Evolutionary conservation across 768 basidiomycete species (phyloP).

Genomic region (Podaxis sp.): DNA sequence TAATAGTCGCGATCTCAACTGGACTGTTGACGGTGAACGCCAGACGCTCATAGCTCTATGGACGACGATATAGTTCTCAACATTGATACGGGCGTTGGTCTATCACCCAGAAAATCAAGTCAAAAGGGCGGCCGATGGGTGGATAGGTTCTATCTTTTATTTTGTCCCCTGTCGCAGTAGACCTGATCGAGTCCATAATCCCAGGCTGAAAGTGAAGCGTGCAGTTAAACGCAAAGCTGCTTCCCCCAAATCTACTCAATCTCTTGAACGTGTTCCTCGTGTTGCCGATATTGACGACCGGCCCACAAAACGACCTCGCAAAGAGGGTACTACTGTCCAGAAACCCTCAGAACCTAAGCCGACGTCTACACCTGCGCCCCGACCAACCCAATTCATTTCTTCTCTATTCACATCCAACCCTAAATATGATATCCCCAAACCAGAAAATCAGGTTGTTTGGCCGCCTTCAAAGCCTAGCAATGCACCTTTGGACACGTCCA

Average conservation of each 20-base stretch:
- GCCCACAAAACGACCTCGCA: conserved; percentile 48
- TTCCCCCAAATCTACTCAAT: conserved; percentile 22
- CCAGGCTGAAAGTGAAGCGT: conserved; percentile 74
- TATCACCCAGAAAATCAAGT: conserved; percentile 23
- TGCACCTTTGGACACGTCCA: conserved; percentile 79
- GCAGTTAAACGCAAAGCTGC: conserved; percentile 56
- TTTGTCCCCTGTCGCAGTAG: not conserved
- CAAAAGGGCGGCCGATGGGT: conserved; percentile 75
- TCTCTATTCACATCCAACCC: conserved; percentile 89
- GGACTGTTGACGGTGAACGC: not conserved
- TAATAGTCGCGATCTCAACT: not conserved
- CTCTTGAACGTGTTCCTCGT: not conserved
- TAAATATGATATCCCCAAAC: conserved; percentile 46
- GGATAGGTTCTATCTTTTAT: conserved; percentile 51
- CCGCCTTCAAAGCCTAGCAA: conserved; percentile 62
- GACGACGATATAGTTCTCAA: conserved; percentile 79
- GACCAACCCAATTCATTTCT: conserved; percentile 70
- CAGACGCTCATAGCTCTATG: conserved; percentile 34
- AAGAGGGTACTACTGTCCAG: conserved; percentile 15
- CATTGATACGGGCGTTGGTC: conserved; percentile 43
- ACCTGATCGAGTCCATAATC: conserved; percentile 18
- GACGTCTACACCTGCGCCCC: conserved; percentile 23
- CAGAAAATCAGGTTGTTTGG: conserved; percentile 22
- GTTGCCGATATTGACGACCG: conserved; percentile 28
- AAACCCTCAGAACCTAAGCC: conserved; percentile 15